phyloP scores from a whole-genome alignment of 2,329 filamentous ascomycete species.

The Rosellinia necatrix region DNA sequence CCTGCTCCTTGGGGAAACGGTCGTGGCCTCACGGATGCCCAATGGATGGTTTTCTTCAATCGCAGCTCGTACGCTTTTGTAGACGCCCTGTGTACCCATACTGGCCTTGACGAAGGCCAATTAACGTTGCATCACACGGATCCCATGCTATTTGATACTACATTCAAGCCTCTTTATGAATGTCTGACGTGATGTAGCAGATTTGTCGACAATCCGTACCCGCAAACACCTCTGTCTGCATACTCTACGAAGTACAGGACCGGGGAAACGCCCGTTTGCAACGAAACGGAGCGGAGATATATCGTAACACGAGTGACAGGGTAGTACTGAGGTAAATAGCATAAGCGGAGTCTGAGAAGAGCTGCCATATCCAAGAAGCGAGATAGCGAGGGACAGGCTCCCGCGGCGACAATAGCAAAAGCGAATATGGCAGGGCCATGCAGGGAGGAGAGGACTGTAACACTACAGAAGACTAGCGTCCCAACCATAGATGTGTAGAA shows the following conservation, averaged over 20 bases:
- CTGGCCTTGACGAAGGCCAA: conserved; percentile 2
- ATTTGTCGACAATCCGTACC: neutral
- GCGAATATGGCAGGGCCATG: conserved; percentile 16
- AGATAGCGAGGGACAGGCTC: conserved; percentile 4
- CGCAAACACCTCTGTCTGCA: neutral
- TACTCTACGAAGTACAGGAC: conserved; percentile 4
- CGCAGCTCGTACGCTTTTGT: neutral
- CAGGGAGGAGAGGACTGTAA: conserved; percentile 18
- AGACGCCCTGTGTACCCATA: neutral
- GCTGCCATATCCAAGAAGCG: neutral
- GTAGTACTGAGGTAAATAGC: neutral
- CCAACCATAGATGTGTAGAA: conserved; percentile 16
- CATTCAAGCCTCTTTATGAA: neutral
- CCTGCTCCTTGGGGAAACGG: neutral
- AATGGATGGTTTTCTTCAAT: conserved; percentile 3
- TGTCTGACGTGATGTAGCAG: neutral
- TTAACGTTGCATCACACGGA: conserved; percentile 2
- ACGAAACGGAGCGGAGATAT: neutral
- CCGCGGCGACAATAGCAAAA: conserved; percentile 8
- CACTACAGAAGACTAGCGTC: conserved; percentile 18
- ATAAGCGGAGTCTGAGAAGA: conserved; percentile 5
- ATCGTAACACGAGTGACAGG: conserved; percentile 4
- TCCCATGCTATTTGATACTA: neutral
- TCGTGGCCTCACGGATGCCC: conserved; percentile 12
- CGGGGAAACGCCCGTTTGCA: neutral